Conservation (phyloP, 176 grass and related monocot genomes). For the Miscanthus lutarioriparius region DNA sequence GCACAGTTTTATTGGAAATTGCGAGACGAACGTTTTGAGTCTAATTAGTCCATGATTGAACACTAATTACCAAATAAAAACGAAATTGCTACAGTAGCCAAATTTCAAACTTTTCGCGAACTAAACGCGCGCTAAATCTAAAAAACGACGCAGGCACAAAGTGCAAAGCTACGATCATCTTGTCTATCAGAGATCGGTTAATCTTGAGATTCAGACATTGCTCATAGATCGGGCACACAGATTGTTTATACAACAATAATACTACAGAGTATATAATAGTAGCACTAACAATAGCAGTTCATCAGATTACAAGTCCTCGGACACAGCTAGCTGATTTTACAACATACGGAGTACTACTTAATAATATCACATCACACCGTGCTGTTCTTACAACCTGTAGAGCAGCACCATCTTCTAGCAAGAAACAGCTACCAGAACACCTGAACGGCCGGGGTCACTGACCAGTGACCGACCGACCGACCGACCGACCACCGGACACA, state of each 20-base stretch:
- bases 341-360: background rate
- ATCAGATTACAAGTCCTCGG: conserved; percentile 38
- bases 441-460: conserved; percentile 22
- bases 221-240: no score
- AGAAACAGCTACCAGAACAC: background rate
- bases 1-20: no score
- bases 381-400: conserved; percentile 50
- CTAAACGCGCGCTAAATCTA: no score
- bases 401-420: conserved; percentile 29
- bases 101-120: no score
- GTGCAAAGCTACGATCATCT: no score
- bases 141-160: background rate
- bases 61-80: no score
- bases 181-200: background rate
- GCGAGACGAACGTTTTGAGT: no score
- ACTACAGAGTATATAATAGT: background rate
- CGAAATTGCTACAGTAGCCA: no score
- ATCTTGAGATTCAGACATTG: background rate
- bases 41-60: no score
- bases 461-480: conserved; percentile 38
- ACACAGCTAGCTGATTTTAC: conserved; percentile 36
- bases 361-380: background rate
- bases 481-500: conserved; percentile 38
- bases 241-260: background rate
- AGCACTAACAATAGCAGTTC: conserved; percentile 28